Evolutionary conservation across 2,329 filamentous ascomycete species (phyloP), one percentile per base, ranked within the genome.

Genomic region (Penicillium sp.): DNA sequence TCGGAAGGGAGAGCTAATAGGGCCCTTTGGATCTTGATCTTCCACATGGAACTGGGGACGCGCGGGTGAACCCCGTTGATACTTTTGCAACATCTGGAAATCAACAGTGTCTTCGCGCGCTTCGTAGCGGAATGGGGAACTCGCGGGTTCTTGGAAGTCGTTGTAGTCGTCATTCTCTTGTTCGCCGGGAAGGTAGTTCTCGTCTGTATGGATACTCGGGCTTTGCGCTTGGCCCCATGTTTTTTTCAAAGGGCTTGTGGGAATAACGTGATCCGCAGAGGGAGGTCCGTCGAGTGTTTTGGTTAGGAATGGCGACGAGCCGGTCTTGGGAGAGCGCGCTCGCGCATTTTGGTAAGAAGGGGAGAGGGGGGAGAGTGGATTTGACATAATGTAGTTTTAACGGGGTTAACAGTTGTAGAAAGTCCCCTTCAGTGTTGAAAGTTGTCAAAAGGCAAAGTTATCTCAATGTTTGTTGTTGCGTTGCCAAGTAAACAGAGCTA

Each of bases 281-380:
- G 56, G 50, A 18, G 58, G 46, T 28, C 59, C 44, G 9, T 63
- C 58, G 42, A 52, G 33, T 44, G 46, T 49, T 50, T 60, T 60
- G 20, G 57, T 54, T 29, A 61, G 45, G 27, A 61, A 60, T 6
- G 59, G 59, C 42, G 59, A 61, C 12, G 59, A 61, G 38, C 44
- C 55, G 31, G 50, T 49, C 44, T 55, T 53, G 27, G 57, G 56
- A 28, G 65, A 70, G 28, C 61, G 60, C 42, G 61, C 61, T 52
- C 71, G 68, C 37, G 65, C 65, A 54, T 74, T 75, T 51, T 72
- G 71, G 53, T 64, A 67, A 39, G 71, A 71, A 24, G 70, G 61
- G 35, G 71, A 69, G 40, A 74, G 63, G n/a, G 68, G 66, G 4
- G 68, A 72, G 28, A 74, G 57, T 44, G 71, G 70, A 48, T 66